These are phyloP conservation scores for Entamoeba nuttalli DNA, from an alignment of 208 protist species.

Conservation along the genomic window DNA sequence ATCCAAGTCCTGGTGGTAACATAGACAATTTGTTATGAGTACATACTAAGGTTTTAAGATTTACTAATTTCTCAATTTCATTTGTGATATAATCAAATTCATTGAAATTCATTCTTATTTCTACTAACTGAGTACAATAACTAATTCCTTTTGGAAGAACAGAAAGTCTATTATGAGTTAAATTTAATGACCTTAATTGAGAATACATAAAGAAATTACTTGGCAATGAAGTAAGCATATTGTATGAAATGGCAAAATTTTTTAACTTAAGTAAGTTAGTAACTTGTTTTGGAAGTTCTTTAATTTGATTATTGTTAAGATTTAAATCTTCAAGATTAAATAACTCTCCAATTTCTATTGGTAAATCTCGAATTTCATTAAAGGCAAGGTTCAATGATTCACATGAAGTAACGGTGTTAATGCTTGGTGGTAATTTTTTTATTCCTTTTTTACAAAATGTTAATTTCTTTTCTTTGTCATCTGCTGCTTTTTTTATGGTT, in stretches of 20 bases:
- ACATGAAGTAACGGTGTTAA: not conserved
- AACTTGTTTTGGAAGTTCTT: not conserved
- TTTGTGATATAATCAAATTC: not conserved
- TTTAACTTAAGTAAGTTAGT: not conserved
- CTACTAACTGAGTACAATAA: not conserved
- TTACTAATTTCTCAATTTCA: not conserved
- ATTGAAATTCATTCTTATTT: not conserved
- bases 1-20: not conserved
- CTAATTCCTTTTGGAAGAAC: not conserved
- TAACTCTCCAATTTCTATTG: not conserved
- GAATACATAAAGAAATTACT: not conserved
- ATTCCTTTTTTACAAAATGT: not conserved
- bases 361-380: not conserved
- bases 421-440: not conserved
- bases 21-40: not conserved
- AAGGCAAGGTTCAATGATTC: not conserved
- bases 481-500: not conserved
- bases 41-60: not conserved
- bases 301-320: not conserved
- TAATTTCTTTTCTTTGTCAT: not conserved
- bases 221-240: not conserved
- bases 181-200: not conserved
- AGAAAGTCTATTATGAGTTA: not conserved
- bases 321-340: not conserved
- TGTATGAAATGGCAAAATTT: not conserved